Conservation (phyloP, 257 asterid species). For the Mentha longifolia region DNA sequence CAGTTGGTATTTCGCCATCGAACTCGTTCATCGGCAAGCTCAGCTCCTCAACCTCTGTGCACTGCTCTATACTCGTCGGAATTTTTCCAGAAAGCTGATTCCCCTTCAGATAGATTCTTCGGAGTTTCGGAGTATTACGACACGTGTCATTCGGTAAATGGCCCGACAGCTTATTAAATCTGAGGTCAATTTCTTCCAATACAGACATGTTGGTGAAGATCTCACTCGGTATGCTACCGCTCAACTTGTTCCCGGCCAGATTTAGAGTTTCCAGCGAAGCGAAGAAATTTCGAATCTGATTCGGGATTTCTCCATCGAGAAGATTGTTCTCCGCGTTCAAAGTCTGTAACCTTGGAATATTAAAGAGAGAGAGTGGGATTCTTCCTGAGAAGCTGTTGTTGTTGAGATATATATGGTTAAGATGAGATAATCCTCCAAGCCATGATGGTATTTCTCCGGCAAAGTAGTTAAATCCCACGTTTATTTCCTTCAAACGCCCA, state of each 20-base stretch:
- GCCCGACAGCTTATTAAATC: background rate
- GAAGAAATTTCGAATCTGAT: too few relatives aligned
- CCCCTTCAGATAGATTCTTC: background rate
- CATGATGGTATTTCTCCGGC: slow-evolving; percentile 22
- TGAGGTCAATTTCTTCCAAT: background rate
- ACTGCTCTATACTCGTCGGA: background rate
- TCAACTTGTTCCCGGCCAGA: too few relatives aligned
- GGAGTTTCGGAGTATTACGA: background rate
- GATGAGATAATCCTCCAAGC: slow-evolving; percentile 12
- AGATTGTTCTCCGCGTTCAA: too few relatives aligned
- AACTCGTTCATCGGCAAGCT: background rate
- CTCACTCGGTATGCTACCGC: background rate
- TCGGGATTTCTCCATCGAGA: too few relatives aligned
- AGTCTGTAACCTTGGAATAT: too few relatives aligned
- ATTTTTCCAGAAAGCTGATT: background rate
- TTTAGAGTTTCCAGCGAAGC: too few relatives aligned
- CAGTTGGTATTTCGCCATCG: slow-evolving; percentile 1
- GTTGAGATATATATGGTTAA: background rate
- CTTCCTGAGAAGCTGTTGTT: slow-evolving; percentile 15
- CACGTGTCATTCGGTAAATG: background rate
- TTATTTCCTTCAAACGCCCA: background rate
- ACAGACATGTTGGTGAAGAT: slow-evolving; percentile 1
- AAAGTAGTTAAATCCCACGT: background rate
- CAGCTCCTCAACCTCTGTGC: background rate
- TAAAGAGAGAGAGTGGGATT: too few relatives aligned